phyloP scores from a whole-genome alignment of 306 rosid genomes.

The Ceratonia siliqua region DNA sequence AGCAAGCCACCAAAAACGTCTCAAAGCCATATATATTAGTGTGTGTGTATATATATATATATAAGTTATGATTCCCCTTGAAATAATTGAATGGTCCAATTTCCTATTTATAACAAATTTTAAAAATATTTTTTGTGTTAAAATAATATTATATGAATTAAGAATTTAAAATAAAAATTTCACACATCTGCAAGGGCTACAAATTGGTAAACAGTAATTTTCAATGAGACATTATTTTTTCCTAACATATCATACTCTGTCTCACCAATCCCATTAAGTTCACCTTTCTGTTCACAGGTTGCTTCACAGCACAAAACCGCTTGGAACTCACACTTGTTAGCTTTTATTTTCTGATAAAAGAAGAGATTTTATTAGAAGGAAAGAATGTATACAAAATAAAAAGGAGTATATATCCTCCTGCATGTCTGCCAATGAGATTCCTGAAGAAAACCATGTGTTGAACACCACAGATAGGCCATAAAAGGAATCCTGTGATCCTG shows the following conservation, averaged over 20 bases:
- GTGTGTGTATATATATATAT: no score
- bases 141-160: not conserved
- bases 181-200: not conserved
- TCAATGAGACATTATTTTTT: not conserved
- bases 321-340: not conserved
- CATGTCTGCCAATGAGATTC: not conserved
- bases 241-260: not conserved
- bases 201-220: not conserved
- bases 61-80: no score
- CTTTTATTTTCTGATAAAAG: no score
- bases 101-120: not conserved
- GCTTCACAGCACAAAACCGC: not conserved
- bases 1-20: not conserved
- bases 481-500: not conserved
- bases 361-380: not conserved
- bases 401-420: not conserved
- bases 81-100: not conserved
- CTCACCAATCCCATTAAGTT: not conserved
- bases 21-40: no score
- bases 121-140: not conserved
- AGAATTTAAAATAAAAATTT: not conserved
- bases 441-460: not conserved
- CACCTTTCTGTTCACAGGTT: no score
- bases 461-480: not conserved
- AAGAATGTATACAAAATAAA: not conserved